Evolutionary conservation across 1,284 basidiomycete species (phyloP), one percentile per base, ranked within the genome.

Genomic region (Coniferiporia sulphurascens): DNA sequence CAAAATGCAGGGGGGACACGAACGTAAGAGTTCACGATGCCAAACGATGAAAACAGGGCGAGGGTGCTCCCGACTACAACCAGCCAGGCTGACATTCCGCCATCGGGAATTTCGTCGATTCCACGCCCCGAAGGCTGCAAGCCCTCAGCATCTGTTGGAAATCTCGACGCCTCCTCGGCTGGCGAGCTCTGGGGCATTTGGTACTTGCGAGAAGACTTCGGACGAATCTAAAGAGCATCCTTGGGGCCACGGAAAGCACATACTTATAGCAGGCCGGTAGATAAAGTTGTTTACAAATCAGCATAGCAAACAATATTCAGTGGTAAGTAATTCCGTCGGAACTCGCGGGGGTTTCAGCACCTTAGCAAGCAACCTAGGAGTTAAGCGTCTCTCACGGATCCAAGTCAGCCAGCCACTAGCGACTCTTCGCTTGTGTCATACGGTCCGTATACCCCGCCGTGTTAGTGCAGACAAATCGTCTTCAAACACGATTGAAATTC

Each of bases 21-120:
- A 36, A 73, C 73, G 58, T 74, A 75, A 6, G 74, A 67, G 58
- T 70, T 75, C 22, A 75, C 67, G 57, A 73, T 70, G 4, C 74
- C 74, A 56, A 74, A 75, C 0, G 72, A 71, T 62, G 73, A 72
- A 64, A 74, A 71, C 17, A 76, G 64, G 2, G 73, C 71, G 41
- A 75, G 65, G 59, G 70, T 71, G 8, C 72, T 70, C 5, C 74
- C 74, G 21, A 70, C 41, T 3, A 74, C 73, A 27, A 70, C 71
- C 8, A 72, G 62, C 74, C 74, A 76, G 21, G 69, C 74, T n/a
- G 64, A 56, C 35, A 57, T 32, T 7, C 73, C 73, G 22, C 73
- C 72, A 41, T 74, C 74, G 10, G 63, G 64, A n/a, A 46, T 46
- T 9, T 46, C 44, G 15, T 41, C 44, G 2, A 19, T 9, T n/a